These are phyloP conservation scores for Cutaneotrichosporon sp. DNA, from an alignment of 1,284 basidiomycete genomes.

Conservation along the genomic window DNA sequence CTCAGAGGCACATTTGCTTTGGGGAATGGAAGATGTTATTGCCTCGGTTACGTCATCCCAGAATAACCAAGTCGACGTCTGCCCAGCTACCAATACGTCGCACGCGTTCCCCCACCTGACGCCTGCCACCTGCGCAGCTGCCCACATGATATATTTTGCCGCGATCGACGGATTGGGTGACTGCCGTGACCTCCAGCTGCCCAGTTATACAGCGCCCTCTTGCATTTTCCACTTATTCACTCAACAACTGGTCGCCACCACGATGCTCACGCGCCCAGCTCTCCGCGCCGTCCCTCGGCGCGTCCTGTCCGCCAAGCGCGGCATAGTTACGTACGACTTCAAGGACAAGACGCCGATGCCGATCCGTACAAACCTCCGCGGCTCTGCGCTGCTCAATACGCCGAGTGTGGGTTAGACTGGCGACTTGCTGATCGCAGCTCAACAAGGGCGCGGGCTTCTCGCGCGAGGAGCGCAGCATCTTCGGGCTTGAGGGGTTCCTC, in stretches of 20 bases:
- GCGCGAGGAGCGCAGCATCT: constrained; percentile 63
- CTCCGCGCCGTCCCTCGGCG: neutral
- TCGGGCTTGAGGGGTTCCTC: constrained; percentile 73
- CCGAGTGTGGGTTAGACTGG: constrained; percentile 34
- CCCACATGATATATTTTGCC: no score
- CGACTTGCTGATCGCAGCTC: constrained; percentile 26
- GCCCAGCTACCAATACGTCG: no score
- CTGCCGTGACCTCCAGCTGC: no score
- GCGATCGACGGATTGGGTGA: no score
- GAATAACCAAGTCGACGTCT: no score
- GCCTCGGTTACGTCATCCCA: no score
- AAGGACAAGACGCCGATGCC: constrained; percentile 40
- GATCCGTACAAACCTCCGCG: constrained; percentile 32
- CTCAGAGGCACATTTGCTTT: no score
- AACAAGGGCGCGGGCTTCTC: constrained; percentile 69
- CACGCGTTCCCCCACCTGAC: no score
- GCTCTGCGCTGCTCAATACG: constrained; percentile 46
- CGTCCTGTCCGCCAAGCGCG: neutral
- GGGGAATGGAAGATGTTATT: no score
- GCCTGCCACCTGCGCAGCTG: no score
- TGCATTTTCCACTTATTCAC: neutral
- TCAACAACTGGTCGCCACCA: neutral
- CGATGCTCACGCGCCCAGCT: neutral
- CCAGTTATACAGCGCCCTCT: no score
- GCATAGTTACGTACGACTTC: constrained; percentile 13